Evolutionary conservation across 495 filamentous ascomycete genomes (phyloP).

Genomic region (Aspergillus indologenus): DNA sequence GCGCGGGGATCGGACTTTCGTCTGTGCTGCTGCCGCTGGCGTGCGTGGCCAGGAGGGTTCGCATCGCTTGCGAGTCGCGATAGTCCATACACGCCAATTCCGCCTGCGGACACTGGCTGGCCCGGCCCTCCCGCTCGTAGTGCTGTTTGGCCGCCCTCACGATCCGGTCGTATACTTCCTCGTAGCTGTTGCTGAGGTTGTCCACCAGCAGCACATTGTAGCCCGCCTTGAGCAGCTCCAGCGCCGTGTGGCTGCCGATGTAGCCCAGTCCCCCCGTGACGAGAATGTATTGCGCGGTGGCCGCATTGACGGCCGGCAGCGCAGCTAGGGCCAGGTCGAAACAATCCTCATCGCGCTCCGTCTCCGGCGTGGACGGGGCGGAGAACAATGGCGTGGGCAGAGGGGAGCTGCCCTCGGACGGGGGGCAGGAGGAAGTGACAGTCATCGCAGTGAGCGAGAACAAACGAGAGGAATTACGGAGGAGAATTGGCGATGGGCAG

Average conservation of each 20-base stretch:
- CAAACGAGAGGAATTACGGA: neutral
- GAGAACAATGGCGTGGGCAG: conserved; percentile 5
- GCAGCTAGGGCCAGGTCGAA: neutral
- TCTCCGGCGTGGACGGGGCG: neutral
- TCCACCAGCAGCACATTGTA: conserved; percentile 62
- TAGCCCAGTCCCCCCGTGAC: conserved; percentile 64
- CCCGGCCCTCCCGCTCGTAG: neutral
- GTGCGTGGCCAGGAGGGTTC: conserved; percentile 32
- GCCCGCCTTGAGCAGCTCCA: conserved; percentile 57
- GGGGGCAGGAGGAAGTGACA: neutral
- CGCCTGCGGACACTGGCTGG: conserved; percentile 8
- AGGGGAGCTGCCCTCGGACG: conserved; percentile 3
- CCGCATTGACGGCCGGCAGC: neutral
- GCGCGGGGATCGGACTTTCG: neutral
- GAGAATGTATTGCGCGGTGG: conserved; percentile 37
- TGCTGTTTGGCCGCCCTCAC: conserved; percentile 44
- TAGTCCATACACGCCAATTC: conserved; percentile 51
- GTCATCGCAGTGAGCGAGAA: neutral
- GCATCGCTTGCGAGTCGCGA: conserved; percentile 41
- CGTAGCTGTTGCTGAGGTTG: conserved; percentile 58
- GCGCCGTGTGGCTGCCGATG: conserved; percentile 58
- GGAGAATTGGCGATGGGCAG: neutral
- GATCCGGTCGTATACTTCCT: conserved; percentile 49
- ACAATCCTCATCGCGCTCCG: neutral
- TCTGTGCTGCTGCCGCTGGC: conserved; percentile 8